Evolutionary conservation across 257 asterid species (phyloP), one percentile per base, ranked within the genome.

Genomic region (Jacaranda copaia): DNA sequence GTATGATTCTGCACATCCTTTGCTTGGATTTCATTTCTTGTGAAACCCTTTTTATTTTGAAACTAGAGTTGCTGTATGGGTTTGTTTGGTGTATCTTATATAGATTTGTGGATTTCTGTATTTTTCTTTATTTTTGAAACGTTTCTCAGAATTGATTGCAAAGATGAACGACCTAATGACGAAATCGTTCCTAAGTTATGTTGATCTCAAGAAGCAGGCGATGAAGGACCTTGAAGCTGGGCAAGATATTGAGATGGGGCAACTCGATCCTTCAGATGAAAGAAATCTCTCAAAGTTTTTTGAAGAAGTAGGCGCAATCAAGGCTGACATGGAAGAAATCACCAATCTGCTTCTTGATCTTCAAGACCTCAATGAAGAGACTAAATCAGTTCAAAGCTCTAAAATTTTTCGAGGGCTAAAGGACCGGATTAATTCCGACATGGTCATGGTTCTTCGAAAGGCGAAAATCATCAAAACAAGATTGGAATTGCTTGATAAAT

Each of bases 161-260:
- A 86, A 85, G 86, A 92, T 90, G 97, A 92, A 92, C 43, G 96
- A 92, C 75, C 82, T 90, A 38, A 89, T 90, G 97, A 89, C 96
- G 8, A 92, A 84, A 60, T 92, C 97, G 19, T 88, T 92, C 80
- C 67, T 87, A 70, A 90, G 86, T 82, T 92, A 92, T 72, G 96
- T 92, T 2, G 95, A 92, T 73, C 79, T 92, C 75, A 90, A 92
- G 93, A 92, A 92, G 55, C 96, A 89, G 57, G 96, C 97, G 1
- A 77, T 72, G 82, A 86, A 85, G 85, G 97, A 93, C 38, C 81
- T 85, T 5, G 93, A 87, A 81, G 32, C 90, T 5, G 89, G 79
- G 19, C 79, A 80, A 1, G 93, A 88, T 69, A 58, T 91, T 2
- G 98, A 93, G 69, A 83, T 87, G 92, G 98, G 97, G 38, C 83